Base-by-base conservation (phyloP, 139 green algal species). In the Coelastrella sp. region DNA sequence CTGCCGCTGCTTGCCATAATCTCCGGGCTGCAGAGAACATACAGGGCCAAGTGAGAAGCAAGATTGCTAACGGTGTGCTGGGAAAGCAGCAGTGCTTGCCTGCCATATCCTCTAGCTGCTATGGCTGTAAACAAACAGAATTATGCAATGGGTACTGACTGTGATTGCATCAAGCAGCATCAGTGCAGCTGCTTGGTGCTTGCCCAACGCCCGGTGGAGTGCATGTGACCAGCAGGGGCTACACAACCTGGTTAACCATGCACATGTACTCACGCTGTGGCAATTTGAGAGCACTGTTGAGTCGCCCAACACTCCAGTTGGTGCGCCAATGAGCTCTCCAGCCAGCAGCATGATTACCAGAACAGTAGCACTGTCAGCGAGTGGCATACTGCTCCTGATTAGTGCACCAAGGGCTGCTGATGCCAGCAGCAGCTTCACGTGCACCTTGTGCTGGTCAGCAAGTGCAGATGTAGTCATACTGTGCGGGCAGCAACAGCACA, bases 1-100 rank as follows among this genome's bases (percentile, higher is more conserved):
- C 82, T 93, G 79, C 35, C 92, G 92, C 78, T 93, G 90, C 85
- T 90, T 68, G 19, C 92, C 92, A 80, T 93, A 94, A n/a, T 75
- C 27, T 14, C 68, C 68, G 35, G 68, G 68, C 68, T 76, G 68
- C 17, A 76, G 19, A 14, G 27, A 59, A n/a, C 58, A 22, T n/a
- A 27, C 58, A 49, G 58, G 19, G 56, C 5, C 15, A 24, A 25
- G 63, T 17, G 5, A 4, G 12, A 72, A 72, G 63, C 63, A 14
- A 72, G 63, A 17, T 17, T 22, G 15, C 63, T 22, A 1, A 17
- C 12, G 4, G 5, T 14, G 63, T 72, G 63, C 12, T 72, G 3
- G 63, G 63, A 72, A 72, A 17, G 1, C 12, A 72, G 12, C 12
- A 72, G 12, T 72, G 63, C 63, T 22, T 17, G 63, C 63, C 12